Conservation (phyloP, 179 eudicot genomes). For the Silene vulgaris region DNA sequence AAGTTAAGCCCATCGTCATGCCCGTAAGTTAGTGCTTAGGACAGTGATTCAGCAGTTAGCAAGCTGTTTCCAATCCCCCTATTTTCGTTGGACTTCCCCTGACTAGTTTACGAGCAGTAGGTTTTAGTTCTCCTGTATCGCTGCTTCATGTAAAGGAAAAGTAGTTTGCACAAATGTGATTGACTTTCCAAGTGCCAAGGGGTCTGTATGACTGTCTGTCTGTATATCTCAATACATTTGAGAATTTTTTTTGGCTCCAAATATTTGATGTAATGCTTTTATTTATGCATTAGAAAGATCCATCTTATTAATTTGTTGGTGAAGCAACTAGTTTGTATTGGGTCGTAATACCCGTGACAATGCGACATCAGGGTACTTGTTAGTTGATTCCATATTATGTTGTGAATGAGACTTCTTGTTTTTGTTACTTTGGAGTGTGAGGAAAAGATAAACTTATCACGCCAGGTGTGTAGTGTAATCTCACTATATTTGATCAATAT, state of each 20-base stretch:
- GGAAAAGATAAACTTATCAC: no score
- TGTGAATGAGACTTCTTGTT: no score
- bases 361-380: no score
- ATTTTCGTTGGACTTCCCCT: background rate
- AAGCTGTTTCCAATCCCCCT: background rate
- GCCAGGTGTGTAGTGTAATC: no score
- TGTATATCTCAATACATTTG: background rate
- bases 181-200: background rate
- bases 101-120: background rate
- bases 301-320: background rate
- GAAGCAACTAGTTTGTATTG: background rate
- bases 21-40: background rate
- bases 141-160: background rate
- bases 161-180: background rate
- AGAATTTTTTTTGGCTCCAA: background rate
- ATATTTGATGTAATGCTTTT: background rate
- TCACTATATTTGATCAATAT: background rate
- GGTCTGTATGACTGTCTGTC: background rate
- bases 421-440: no score
- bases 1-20: background rate
- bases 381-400: no score
- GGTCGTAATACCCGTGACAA: background rate
- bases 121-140: background rate
- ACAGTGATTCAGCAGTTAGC: background rate
- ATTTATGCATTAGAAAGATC: background rate